phyloP scores from a whole-genome alignment of 257 asterid genomes.

The Coffea eugenioides region DNA sequence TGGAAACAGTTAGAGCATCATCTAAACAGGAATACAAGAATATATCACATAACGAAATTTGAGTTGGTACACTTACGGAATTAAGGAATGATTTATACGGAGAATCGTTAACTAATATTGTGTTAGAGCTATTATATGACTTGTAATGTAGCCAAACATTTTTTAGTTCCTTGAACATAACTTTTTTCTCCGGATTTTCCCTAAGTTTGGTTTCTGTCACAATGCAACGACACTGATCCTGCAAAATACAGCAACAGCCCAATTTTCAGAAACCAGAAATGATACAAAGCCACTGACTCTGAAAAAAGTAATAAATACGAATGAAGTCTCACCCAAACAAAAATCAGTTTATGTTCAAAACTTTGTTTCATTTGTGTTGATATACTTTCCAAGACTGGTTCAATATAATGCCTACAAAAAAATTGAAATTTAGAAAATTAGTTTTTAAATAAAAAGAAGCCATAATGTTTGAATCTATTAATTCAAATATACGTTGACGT shows the following conservation, averaged over 20 bases:
- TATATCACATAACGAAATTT: neutral
- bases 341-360: neutral
- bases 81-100: neutral
- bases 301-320: neutral
- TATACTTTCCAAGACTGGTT: neutral
- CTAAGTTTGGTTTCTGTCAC: no score
- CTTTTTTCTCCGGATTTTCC: neutral
- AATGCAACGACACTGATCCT: neutral
- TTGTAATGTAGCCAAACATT: neutral
- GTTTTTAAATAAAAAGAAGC: no score
- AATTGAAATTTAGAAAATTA: no score
- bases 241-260: neutral
- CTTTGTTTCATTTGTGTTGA: neutral
- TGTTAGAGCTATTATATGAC: neutral
- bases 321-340: conserved; percentile 2
- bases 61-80: neutral
- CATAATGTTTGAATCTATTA: neutral
- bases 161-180: neutral
- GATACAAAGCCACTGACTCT: neutral
- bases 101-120: neutral
- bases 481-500: neutral
- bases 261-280: neutral
- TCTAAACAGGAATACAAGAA: neutral
- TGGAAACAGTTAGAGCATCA: neutral
- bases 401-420: no score